A percentile compares a stretch with the other conserved stretches of the same genome.
Conservation (phyloP, 495 filamentous ascomycete genomes). For the Xylaria castorea region DNA sequence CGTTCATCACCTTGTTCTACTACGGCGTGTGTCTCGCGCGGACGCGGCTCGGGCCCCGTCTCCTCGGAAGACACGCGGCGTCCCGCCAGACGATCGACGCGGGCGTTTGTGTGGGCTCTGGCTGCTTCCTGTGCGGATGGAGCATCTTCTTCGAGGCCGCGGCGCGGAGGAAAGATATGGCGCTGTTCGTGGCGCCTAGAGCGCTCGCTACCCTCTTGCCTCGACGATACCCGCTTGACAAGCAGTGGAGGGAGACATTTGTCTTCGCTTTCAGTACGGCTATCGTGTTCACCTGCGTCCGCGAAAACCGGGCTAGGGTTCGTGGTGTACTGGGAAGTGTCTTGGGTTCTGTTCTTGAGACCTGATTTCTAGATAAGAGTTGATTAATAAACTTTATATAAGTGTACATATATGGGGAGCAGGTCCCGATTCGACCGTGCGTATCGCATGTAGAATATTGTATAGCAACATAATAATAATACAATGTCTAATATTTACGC, state of each 20-base stretch:
- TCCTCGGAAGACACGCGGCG: slow-evolving; percentile 60
- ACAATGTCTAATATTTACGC: not conserved
- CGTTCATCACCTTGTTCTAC: slow-evolving; percentile 85
- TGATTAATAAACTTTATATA: not conserved
- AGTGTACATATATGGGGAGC: not conserved
- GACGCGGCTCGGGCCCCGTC: slow-evolving; percentile 75
- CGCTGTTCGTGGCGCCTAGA: slow-evolving; percentile 84
- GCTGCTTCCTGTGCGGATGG: slow-evolving; percentile 84
- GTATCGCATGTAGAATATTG: not conserved
- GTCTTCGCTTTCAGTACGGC: slow-evolving; percentile 78
- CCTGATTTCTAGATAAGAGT: slow-evolving; percentile 13
- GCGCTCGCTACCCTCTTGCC: slow-evolving; percentile 81
- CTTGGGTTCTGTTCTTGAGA: slow-evolving; percentile 60
- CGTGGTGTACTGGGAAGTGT: slow-evolving; percentile 77
- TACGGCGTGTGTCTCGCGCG: slow-evolving; percentile 86
- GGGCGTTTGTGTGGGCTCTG: slow-evolving; percentile 75
- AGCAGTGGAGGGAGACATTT: slow-evolving; percentile 77
- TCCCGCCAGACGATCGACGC: slow-evolving; percentile 54
- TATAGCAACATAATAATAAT: not conserved
- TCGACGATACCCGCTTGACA: slow-evolving; percentile 69
- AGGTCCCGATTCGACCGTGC: not conserved
- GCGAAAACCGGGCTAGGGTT: slow-evolving; percentile 69
- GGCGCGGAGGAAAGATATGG: slow-evolving; percentile 75
- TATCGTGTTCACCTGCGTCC: slow-evolving; percentile 73
- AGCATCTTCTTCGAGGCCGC: slow-evolving; percentile 78